A percentile compares a stretch with the other conserved stretches of the same genome.
These are phyloP conservation scores for Aleurites moluccanus DNA, from an alignment of 441 rosid species.

Conservation along the genomic window DNA sequence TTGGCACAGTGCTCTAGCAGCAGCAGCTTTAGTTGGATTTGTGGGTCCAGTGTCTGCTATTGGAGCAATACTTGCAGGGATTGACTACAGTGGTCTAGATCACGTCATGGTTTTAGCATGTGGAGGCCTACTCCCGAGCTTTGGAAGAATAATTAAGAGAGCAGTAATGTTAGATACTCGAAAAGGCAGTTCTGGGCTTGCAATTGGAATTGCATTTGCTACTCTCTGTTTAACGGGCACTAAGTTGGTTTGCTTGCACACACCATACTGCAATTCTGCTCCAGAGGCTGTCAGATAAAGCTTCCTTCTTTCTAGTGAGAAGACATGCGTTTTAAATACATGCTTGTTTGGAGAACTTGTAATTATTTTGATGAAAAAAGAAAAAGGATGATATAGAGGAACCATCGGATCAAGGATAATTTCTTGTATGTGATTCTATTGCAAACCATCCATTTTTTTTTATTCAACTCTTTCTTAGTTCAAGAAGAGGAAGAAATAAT, in stretches of 20 bases:
- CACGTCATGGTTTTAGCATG: slow-evolving; percentile 89
- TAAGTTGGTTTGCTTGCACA: slow-evolving; percentile 88
- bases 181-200: slow-evolving; percentile 64
- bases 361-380: too few relatives aligned
- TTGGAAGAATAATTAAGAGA: slow-evolving; percentile 56
- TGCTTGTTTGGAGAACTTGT: background rate
- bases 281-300: slow-evolving; percentile 91
- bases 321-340: background rate
- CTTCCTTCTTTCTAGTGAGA: background rate
- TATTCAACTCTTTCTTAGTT: too few relatives aligned
- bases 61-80: slow-evolving; percentile 85
- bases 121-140: slow-evolving; percentile 81
- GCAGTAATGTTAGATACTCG: slow-evolving; percentile 55
- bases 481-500: too few relatives aligned
- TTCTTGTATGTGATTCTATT: background rate
- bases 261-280: slow-evolving; percentile 95
- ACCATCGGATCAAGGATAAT: background rate
- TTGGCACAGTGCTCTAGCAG: slow-evolving; percentile 89
- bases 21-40: slow-evolving; percentile 85
- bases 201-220: slow-evolving; percentile 69
- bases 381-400: background rate
- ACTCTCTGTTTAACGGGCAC: slow-evolving; percentile 75
- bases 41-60: slow-evolving; percentile 90
- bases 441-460: background rate
- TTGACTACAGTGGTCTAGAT: slow-evolving; percentile 94